These are phyloP conservation scores for Pyracantha coccinea DNA, from an alignment of 331 rosid genomes.

Conservation along the genomic window DNA sequence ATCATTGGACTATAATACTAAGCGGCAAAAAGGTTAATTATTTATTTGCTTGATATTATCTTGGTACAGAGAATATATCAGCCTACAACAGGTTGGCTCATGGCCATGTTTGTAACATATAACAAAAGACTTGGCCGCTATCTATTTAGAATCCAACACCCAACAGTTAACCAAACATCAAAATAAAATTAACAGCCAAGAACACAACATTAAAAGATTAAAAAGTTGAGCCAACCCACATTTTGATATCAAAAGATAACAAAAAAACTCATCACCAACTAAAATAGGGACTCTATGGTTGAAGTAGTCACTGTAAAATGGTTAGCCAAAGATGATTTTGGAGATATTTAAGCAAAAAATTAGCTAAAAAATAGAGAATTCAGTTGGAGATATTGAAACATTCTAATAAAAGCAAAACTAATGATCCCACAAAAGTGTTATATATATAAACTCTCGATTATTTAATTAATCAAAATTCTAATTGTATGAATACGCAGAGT, in stretches of 20 bases:
- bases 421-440: neutral
- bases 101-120: too few relatives aligned
- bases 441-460: neutral
- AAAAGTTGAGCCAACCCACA: neutral
- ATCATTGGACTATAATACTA: too few relatives aligned
- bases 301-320: neutral
- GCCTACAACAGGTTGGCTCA: too few relatives aligned
- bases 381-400: neutral
- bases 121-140: neutral
- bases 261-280: neutral
- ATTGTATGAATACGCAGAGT: neutral
- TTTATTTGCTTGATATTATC: too few relatives aligned
- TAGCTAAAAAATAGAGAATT: neutral
- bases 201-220: neutral
- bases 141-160: too few relatives aligned
- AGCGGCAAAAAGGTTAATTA: too few relatives aligned
- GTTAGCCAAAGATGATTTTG: neutral
- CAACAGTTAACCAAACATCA: too few relatives aligned
- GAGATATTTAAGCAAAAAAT: neutral
- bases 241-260: neutral
- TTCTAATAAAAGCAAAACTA: neutral
- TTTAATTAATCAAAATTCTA: neutral
- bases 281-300: neutral
- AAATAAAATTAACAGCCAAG: neutral
- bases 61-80: too few relatives aligned